Evolutionary conservation across 441 rosid genomes (phyloP), one percentile per base, ranked within the genome.

Genomic region (Croton laevigatus): DNA sequence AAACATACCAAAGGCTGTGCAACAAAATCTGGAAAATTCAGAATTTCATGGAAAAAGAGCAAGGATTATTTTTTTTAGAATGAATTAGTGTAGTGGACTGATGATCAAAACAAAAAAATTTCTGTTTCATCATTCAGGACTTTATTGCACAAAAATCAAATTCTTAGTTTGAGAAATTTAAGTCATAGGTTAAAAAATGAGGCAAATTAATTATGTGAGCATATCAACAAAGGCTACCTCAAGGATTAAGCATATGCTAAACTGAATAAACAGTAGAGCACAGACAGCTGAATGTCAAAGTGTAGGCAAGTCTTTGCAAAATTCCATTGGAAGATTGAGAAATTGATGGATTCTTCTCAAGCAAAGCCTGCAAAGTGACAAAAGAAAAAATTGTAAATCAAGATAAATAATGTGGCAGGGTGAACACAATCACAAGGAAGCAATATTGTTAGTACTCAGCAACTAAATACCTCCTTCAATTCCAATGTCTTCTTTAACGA

Each of bases 331-430:
- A 66, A 73, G 88, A 79, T 69, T 86, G 89, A 76, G 81, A 84
- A 72, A 88, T 75, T 2, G 86, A 76, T 59, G 91, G 94, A 80
- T 95, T 95, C 73, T 89, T 91, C 82, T 93, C 88, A 20, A 88
- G 61, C 86, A 93, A 82, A 75, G 94, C 97, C 98, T 95, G 80
- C 51, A 71, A 48, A 36, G 62, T 55, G 62, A 62, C 37, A 27
- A 65, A 59, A 27, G 57, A 49, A 58, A 34, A 64, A 59, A 20
- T 53, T 51, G 12, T 13, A 71, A 34, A 49, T 1, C 55, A 60
- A 38, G 16, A 54, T n/a, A 49, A 38, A n/a, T 40, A 70, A 46
- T 32, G 16, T 17, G n/a, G 10, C 3, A 7, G n/a, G 44, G 17
- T 42, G 12, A 59, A 1, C 22, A 36, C 74, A 59, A 51, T 38